Evolutionary conservation across 106 monocot species (phyloP), one percentile per base, ranked within the genome.

Genomic region (Alisma plantagoaquatica): DNA sequence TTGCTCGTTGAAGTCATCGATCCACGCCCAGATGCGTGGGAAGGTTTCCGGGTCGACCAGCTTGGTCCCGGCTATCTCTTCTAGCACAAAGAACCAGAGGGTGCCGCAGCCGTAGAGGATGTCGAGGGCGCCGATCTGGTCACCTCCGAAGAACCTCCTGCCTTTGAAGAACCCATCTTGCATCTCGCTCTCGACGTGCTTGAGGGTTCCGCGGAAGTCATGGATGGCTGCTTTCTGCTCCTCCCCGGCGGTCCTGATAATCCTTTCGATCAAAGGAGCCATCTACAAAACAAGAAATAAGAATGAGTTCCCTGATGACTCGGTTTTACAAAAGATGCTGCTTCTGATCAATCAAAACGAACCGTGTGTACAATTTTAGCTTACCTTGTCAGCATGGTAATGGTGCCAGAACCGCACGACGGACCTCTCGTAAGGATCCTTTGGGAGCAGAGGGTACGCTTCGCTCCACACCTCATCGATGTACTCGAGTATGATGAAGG

Each of bases 401-500:
- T 52, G 52, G 18, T n/a, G 30, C 52, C 52, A 52, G 52, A 52
- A 52, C 0, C 52, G 52, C 14, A 29, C 24, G 52, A 29, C 3
- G 27, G 52, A 27, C 18, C 52, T 27, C 52, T 52, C 52, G 52
- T 27, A 52, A 25, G 52, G 52, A 29, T 52, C 52, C 10, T 52
- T 29, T 0, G 52, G 52, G 29, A 52, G 11, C 16, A 52, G 11
- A 2, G 52, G 52, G 52, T 1, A 0, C n/a, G n/a, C n/a, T 29
- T 52, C 17, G n/a, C 18, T 52, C 52, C 52, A 52, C 14, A 29
- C 30, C 52, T 52, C 52, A 29, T 52, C 52, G 28, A 52, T 28
- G 52, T 52, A 52, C 0, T 52, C 23, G 52, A 52, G 52, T 11
- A 52, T 52, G 52, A 52, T 29, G 52, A 52, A 15, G 52, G 52